These are phyloP conservation scores for Neocallimastix lanati DNA, from an alignment of 192 early-diverging fungal genomes.

Conservation along the genomic window DNA sequence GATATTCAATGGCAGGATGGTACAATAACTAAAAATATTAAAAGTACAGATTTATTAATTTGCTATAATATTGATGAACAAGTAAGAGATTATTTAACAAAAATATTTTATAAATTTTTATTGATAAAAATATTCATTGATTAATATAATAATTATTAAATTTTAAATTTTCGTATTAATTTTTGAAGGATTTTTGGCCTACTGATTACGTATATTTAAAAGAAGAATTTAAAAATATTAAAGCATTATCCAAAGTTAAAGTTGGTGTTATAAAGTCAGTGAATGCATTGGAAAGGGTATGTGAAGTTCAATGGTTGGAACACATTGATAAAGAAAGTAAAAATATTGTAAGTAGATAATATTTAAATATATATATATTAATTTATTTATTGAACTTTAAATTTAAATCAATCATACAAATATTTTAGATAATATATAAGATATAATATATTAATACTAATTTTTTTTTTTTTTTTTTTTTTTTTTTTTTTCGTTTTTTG, in stretches of 20 bases:
- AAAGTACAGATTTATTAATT: not conserved
- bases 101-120: no score
- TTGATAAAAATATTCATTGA: no score
- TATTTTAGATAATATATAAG: no score
- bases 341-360: not conserved
- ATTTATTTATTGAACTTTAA: no score
- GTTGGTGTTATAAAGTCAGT: not conserved
- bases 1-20: not conserved
- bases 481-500: no score
- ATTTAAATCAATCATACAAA: no score
- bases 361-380: no score
- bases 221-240: not conserved
- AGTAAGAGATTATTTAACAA: not conserved
- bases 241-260: not conserved
- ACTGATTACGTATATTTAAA: not conserved
- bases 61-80: not conserved
- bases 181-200: not conserved
- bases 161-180: no score
- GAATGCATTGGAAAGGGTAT: not conserved
- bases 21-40: not conserved
- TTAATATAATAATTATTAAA: no score
- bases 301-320: not conserved
- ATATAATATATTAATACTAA: no score
- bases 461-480: no score
- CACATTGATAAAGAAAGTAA: not conserved